Evolutionary conservation across 495 filamentous ascomycete species (phyloP).

Genomic region (Penicillium canescens): DNA sequence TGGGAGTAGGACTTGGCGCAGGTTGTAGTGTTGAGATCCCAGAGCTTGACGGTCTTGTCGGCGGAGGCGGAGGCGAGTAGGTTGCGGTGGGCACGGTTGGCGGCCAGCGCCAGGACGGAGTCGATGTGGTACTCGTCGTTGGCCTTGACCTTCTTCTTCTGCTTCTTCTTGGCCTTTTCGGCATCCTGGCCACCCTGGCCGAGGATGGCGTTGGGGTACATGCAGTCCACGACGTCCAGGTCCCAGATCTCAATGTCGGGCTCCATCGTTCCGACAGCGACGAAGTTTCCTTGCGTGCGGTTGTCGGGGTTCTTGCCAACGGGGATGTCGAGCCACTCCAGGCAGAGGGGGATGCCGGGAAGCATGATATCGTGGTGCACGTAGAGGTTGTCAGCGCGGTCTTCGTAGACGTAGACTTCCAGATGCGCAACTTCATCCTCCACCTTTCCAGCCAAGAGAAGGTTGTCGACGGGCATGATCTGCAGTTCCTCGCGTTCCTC

Average conservation of each 20-base stretch:
- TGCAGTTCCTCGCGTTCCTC: conserved; percentile 95
- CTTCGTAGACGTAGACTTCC: conserved; percentile 97
- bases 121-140: conserved; percentile 95
- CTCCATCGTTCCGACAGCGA: conserved; percentile 94
- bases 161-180: conserved; percentile 55
- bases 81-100: conserved; percentile 89
- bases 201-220: conserved; percentile 97
- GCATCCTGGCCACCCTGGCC: conserved; percentile 71
- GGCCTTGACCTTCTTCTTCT: conserved; percentile 80
- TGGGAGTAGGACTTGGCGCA: conserved; percentile 91
- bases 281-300: conserved; percentile 73
- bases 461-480: conserved; percentile 87
- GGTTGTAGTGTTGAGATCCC: conserved; percentile 88
- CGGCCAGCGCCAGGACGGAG: conserved; percentile 84
- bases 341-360: conserved; percentile 89
- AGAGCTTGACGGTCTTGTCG: conserved; percentile 95
- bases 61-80: conserved; percentile 95
- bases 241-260: conserved; percentile 99
- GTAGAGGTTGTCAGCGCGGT: conserved; percentile 90
- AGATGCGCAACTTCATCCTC: conserved; percentile 97
- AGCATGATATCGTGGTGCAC: conserved; percentile 99
- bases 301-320: conserved; percentile 66
- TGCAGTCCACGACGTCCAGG: conserved; percentile 89
- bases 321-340: conserved; percentile 92
- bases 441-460: conserved; percentile 86